Percentiles rank a stretch among this genome's conserved stretches.
phyloP scores from a whole-genome alignment of 1,139 yeast genomes.

The Kodamaea plutei region DNA sequence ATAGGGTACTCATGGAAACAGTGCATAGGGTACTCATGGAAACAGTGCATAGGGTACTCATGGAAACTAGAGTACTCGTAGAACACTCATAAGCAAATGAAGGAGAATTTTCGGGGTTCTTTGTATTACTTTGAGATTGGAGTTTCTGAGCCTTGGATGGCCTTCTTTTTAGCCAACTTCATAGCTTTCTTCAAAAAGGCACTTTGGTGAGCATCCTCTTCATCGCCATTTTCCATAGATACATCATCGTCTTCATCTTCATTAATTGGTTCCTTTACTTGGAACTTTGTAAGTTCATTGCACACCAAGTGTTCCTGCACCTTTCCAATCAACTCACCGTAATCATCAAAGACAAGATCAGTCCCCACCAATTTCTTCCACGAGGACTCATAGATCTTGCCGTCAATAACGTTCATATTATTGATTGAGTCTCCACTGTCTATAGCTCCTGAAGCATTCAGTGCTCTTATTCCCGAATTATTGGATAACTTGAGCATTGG shows the following conservation, averaged over 20 bases:
- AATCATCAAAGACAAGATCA: conserved; percentile 61
- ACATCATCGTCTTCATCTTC: conserved; percentile 12
- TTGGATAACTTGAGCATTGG: conserved; percentile 41
- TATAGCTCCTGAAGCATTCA: conserved; percentile 3
- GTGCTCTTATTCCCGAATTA: conserved; percentile 14
- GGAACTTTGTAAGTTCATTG: conserved; percentile 25
- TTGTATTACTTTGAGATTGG: too few species aligned
- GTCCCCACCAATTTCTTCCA: conserved; percentile 85
- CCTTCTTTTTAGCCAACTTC: conserved; percentile 23
- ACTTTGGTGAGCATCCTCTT: conserved; percentile 17
- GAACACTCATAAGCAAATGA: too few species aligned
- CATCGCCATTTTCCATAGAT: conserved; percentile 6
- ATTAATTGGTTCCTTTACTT: conserved; percentile 14
- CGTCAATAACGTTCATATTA: conserved; percentile 35
- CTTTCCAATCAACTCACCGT: conserved; percentile 48
- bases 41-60: too few species aligned
- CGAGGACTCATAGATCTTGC: conserved; percentile 60
- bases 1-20: conserved; percentile 1
- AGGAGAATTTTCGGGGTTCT: too few species aligned
- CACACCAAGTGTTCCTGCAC: conserved; percentile 39
- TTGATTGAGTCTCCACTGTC: conserved; percentile 17
- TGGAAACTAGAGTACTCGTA: too few species aligned
- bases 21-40: too few species aligned
- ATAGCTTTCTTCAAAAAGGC: conserved; percentile 29
- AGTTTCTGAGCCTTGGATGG: too few species aligned